Evolutionary conservation across 148 eudicot species (phyloP).

Genomic region (Rhododendron ovatum): DNA sequence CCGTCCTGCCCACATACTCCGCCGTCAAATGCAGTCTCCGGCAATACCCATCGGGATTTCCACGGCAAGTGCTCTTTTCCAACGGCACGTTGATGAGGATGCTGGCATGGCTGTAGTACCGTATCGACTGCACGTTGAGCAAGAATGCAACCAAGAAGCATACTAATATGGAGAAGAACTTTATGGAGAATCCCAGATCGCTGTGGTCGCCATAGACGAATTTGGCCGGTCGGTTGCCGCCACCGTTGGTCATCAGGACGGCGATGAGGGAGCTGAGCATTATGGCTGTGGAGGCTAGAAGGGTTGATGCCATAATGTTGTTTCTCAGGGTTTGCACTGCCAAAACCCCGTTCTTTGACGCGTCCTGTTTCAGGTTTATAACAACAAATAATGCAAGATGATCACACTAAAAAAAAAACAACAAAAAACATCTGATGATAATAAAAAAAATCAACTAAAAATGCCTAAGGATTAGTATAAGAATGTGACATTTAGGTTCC

Average conservation of each 20-base stretch:
- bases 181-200: constrained; percentile 41
- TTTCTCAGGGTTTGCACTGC: constrained; percentile 90
- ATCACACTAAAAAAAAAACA: too few relatives aligned
- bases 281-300: constrained; percentile 81
- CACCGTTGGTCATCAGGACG: constrained; percentile 51
- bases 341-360: constrained; percentile 62
- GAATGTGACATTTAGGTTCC: background rate
- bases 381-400: background rate
- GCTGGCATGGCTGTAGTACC: constrained; percentile 91
- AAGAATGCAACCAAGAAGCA: constrained; percentile 76
- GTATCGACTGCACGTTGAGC: constrained; percentile 65
- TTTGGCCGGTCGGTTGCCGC: constrained; percentile 50
- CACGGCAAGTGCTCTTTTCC: constrained; percentile 27
- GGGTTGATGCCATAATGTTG: constrained; percentile 98
- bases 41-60: too few relatives aligned
- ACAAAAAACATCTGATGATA: too few relatives aligned
- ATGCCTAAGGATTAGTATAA: background rate
- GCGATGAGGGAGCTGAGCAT: constrained; percentile 86
- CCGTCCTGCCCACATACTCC: constrained; percentile 54
- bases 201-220: constrained; percentile 45
- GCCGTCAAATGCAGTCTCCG: constrained; percentile 16
- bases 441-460: background rate
- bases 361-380: constrained; percentile 41
- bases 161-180: constrained; percentile 70
- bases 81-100: constrained; percentile 77